phyloP scores from a whole-genome alignment of 805 yeast genomes.

The Gaillardinia entomophila region DNA sequence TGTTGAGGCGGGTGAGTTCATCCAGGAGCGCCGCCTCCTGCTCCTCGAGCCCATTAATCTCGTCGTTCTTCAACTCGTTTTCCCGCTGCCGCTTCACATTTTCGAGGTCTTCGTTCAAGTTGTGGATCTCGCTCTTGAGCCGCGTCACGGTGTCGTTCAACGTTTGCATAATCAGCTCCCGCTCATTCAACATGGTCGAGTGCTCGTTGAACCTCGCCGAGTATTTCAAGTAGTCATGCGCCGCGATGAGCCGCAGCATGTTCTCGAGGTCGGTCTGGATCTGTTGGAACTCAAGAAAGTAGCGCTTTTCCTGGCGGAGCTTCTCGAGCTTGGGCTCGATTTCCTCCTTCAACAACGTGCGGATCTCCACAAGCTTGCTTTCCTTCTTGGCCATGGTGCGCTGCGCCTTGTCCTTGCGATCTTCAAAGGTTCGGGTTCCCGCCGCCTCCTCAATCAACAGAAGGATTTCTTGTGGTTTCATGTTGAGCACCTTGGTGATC shows the following conservation, averaged over 20 bases:
- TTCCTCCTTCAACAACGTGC: conserved; percentile 70
- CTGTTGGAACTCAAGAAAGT: conserved; percentile 81
- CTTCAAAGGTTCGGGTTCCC: conserved; percentile 94
- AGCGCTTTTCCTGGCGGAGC: conserved; percentile 73
- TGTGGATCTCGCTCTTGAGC: conserved; percentile 49
- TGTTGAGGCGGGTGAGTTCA: conserved; percentile 60
- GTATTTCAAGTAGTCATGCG: conserved; percentile 58
- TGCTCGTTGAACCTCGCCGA: conserved; percentile 38
- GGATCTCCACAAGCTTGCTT: conserved; percentile 72
- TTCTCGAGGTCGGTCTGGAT: conserved; percentile 77
- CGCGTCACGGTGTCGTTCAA: conserved; percentile 41
- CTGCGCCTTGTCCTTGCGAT: conserved; percentile 85
- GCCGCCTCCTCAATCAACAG: conserved; percentile 97
- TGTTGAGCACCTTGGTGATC: conserved; percentile 92
- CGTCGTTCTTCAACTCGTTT: conserved; percentile 53
- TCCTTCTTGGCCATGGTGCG: conserved; percentile 90
- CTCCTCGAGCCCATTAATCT: conserved; percentile 53
- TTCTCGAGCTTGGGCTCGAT: conserved; percentile 88
- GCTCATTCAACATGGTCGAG: conserved; percentile 36
- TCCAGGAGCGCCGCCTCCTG: conserved; percentile 54
- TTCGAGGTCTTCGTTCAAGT: conserved; percentile 56
- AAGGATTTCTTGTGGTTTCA: conserved; percentile 88
- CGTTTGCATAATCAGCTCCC: conserved; percentile 33
- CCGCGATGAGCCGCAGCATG: conserved; percentile 64
- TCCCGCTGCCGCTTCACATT: conserved; percentile 48